These are phyloP conservation scores for Cercospora sesami DNA, from an alignment of 2,329 filamentous ascomycete genomes.

Conservation along the genomic window DNA sequence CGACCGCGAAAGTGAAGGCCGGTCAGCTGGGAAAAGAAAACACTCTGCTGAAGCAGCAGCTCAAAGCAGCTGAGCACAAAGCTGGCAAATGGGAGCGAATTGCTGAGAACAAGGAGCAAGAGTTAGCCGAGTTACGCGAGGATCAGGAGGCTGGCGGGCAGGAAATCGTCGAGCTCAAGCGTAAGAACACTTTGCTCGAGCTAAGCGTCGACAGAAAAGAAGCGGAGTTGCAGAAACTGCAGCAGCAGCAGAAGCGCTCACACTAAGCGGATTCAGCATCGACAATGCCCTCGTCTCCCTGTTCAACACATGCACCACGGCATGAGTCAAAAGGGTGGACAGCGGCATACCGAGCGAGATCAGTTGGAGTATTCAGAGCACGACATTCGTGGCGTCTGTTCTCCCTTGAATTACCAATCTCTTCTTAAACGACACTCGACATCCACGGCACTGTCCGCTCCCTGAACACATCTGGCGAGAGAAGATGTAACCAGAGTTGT, in stretches of 20 bases:
- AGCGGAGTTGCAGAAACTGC: not conserved
- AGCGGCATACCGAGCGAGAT: not conserved
- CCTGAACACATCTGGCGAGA: not conserved
- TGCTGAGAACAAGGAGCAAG: slow-evolving; percentile 9
- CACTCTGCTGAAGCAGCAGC: slow-evolving; percentile 11
- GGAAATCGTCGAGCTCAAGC: slow-evolving; percentile 9
- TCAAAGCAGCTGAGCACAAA: not conserved
- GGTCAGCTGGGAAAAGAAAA: slow-evolving; percentile 21
- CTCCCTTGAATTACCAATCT: not conserved
- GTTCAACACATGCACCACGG: not conserved
- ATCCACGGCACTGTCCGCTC: not conserved
- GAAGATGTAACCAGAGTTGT: not conserved
- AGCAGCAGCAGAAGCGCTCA: not conserved
- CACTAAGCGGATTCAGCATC: not conserved
- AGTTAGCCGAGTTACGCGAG: slow-evolving; percentile 1
- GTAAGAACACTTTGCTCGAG: slow-evolving; percentile 5
- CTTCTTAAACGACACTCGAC: not conserved
- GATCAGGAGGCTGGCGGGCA: not conserved
- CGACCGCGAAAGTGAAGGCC: slow-evolving; percentile 22
- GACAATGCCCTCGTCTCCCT: not conserved
- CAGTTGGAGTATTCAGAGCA: not conserved
- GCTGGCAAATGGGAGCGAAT: slow-evolving; percentile 4
- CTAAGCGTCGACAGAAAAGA: slow-evolving; percentile 6
- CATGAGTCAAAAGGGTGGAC: not conserved
- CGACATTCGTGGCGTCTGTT: not conserved